A percentile compares a stretch with the other conserved stretches of the same genome.
phyloP scores from a whole-genome alignment of 2,329 filamentous ascomycete species.

The Colletotrichum tropicicola region DNA sequence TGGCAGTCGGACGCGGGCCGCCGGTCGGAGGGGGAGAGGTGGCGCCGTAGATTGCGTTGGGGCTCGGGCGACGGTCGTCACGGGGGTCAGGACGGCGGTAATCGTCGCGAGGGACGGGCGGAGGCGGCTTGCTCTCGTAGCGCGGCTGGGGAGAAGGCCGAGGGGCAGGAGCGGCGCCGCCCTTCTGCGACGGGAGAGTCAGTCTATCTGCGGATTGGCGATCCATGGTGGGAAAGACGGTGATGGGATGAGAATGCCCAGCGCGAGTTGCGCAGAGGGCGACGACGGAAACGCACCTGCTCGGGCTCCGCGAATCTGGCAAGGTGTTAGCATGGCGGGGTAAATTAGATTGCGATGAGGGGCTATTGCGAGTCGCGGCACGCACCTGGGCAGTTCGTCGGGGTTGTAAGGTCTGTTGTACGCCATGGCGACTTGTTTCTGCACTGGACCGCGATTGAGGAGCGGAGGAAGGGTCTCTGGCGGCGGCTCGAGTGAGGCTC shows the following conservation, averaged over 20 bases:
- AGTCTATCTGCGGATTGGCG: constrained; percentile 10
- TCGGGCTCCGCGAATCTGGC: constrained; percentile 79
- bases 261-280: constrained; percentile 1
- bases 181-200: constrained; percentile 30
- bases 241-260: constrained; percentile 3
- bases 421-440: constrained; percentile 71
- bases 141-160: constrained; percentile 40
- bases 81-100: constrained; percentile 36
- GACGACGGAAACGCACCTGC: constrained; percentile 55
- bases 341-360: constrained; percentile 17
- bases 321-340: constrained; percentile 36
- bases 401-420: constrained; percentile 95
- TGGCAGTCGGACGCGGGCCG: constrained; percentile 48
- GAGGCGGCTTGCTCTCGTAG: constrained; percentile 59
- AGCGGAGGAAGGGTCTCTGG: neutral
- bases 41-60: constrained; percentile 49
- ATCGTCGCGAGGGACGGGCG: constrained; percentile 46
- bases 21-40: constrained; percentile 61
- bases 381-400: constrained; percentile 91
- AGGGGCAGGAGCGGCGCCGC: constrained; percentile 26
- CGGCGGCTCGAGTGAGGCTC: constrained; percentile 7
- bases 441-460: neutral
- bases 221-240: constrained; percentile 32
- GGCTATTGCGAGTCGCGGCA: constrained; percentile 33
- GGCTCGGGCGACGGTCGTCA: constrained; percentile 35